Base-by-base conservation (phyloP, 495 filamentous ascomycete species). In the Hypoxylon rickii region DNA sequence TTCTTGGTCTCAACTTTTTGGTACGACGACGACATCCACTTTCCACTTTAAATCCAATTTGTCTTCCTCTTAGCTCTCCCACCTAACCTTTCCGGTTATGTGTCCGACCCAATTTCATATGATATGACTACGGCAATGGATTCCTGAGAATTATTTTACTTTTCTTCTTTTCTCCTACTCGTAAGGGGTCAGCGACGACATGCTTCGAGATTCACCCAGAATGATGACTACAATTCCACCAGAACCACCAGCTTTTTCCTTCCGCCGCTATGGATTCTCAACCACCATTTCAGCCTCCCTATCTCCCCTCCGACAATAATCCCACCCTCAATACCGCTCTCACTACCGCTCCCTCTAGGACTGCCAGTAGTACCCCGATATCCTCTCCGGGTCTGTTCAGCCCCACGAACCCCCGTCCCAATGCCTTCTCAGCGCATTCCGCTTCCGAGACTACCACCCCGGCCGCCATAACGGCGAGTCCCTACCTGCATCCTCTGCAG, bases 331-430 rank as follows among this genome's bases (percentile, higher is more conserved):
- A 56, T 53, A 34, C 60, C 45, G 19, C 67, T 62, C 34, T 66
- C 62, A 17, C 58, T 53, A 34, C 60, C 45, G 19, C 67, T 62
- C 51, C 70, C 60, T 51, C 39, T 20, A 67, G 77, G 45, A 88
- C 84, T 0, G 80, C 81, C 24, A 83, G 75, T 40, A 89, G 86
- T 65, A 89, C 86, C 1, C 86, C 86, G 10, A 65, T 84, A 8
- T 85, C 85, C 32, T 87, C 85, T 51, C 86, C 86, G 1, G 85
- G 86, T 3, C 77, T 89, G 7, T 89, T 87, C 67, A 82, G 75
- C 56, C 79, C 82, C 40, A 68, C 66, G 54, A 73, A 48, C 58
- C 66, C 51, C 68, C 80, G 62, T 65, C 68, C 44, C 29, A 66
- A 65, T 70, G 71, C 45, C 38, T 67, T 72, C 37, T 64, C 55